Evolutionary conservation across 1,139 yeast genomes (phyloP), one percentile per base, ranked within the genome.

Genomic region (Suhomyces kunorum): DNA sequence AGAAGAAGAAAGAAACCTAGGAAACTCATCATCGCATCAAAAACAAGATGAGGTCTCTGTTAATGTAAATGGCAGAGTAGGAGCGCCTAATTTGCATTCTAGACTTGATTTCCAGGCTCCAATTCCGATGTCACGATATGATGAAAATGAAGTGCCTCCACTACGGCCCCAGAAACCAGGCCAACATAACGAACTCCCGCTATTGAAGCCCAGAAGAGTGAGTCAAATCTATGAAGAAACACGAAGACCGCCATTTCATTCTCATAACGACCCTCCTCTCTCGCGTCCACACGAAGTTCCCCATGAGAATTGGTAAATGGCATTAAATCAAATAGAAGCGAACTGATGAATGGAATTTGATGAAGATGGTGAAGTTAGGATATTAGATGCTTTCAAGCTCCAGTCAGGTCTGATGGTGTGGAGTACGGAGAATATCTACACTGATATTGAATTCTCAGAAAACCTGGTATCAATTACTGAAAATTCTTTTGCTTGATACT

Each of bases 221-320:
- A 20, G 5, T 11, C 24, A 2, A 20, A 9, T n/a, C n/a, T n/a
- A n/a, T 20, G n/a, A n/a, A 20, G 24, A 20, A 20, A 9, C 24
- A 7, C 24, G 24, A 20, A 20, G 24, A 20, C 11, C 24, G n/a
- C 24, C 8, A 6, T 20, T 9, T 20, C n/a, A 20, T 2, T n/a
- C n/a, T 3, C 8, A 4, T 9, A 6, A 20, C n/a, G 11, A 20
- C 3, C n/a, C 8, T 20, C n/a, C n/a, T 2, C 24, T 20, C 5
- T 20, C 24, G 3, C 11, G 4, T 20, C 8, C 32, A 11, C 25
- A 29, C 8, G 20, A 18, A 3, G 22, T 29, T 6, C 17, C 32
- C 20, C 14, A 29, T 12, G 32, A 29, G 8, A 29, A 29, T 9
- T 29, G 32, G 32, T 29, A 29, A 9, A 8, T 27, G 23, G n/a